Percentiles rank a stretch among this genome's conserved stretches.
These are phyloP conservation scores for Cordyceps farinosa DNA, from an alignment of 2,329 filamentous ascomycete species.

Conservation along the genomic window DNA sequence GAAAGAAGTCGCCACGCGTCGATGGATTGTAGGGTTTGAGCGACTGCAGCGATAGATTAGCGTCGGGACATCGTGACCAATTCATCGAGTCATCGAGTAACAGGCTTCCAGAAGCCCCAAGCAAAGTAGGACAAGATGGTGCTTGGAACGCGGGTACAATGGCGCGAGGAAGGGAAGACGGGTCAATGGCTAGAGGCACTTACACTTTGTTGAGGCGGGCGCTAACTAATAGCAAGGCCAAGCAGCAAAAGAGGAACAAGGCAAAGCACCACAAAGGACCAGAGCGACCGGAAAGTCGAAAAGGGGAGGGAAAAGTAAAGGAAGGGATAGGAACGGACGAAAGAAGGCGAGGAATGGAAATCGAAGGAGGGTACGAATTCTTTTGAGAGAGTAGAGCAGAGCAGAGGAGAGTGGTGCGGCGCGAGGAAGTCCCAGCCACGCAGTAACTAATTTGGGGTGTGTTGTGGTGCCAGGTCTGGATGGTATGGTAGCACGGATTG, in stretches of 20 bases:
- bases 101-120: neutral
- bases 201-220: slow-evolving; percentile 16
- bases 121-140: neutral
- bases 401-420: neutral
- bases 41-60: neutral
- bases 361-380: neutral
- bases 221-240: slow-evolving; percentile 3
- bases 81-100: neutral
- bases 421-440: slow-evolving; percentile 11
- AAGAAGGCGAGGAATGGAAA: slow-evolving; percentile 2
- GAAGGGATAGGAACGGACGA: neutral
- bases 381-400: neutral
- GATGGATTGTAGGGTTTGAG: neutral
- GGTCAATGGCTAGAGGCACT: neutral
- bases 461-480: neutral
- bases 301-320: slow-evolving; percentile 12
- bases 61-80: neutral
- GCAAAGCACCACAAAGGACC: neutral
- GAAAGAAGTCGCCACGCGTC: neutral
- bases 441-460: slow-evolving; percentile 5
- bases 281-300: slow-evolving; percentile 2
- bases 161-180: neutral
- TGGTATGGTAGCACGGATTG: slow-evolving; percentile 7
- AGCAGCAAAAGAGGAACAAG: slow-evolving; percentile 1
- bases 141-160: neutral